These are phyloP conservation scores for Chromera velia DNA, from an alignment of 73 alveolate genomes.

Conservation along the genomic window DNA sequence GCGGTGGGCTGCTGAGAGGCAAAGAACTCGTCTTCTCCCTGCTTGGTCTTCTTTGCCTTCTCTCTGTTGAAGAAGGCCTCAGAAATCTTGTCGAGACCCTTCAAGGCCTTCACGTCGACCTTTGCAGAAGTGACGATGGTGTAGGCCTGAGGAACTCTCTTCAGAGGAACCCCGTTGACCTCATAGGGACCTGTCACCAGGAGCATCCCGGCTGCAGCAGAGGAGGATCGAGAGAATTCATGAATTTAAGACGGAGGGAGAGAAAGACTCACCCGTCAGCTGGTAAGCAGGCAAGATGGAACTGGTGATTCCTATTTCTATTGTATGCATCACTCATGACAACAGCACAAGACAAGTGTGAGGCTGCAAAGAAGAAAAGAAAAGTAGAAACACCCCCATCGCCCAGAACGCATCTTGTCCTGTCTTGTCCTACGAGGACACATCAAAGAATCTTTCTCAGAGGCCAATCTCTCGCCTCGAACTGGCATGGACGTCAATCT, in stretches of 20 bases:
- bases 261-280: neutral
- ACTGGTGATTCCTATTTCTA: neutral
- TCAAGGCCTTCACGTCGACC: slow-evolving; percentile 32
- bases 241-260: neutral
- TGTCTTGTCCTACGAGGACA: neutral
- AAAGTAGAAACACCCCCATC: neutral
- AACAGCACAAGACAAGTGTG: neutral
- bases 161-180: slow-evolving; percentile 51
- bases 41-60: slow-evolving; percentile 20
- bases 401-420: neutral
- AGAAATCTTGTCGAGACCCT: slow-evolving; percentile 25
- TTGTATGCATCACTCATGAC: neutral
- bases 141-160: slow-evolving; percentile 53
- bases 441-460: neutral
- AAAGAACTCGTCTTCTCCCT: no score
- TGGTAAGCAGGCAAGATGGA: neutral
- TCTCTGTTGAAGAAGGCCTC: slow-evolving; percentile 46
- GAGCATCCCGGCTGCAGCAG: slow-evolving; percentile 27
- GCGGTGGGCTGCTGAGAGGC: no score
- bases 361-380: neutral
- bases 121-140: slow-evolving; percentile 52
- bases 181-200: slow-evolving; percentile 55
- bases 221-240: neutral
- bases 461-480: neutral
- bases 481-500: neutral